These are phyloP conservation scores for Dictyostelium intermedium DNA, from an alignment of 78 protist species.

Conservation along the genomic window DNA sequence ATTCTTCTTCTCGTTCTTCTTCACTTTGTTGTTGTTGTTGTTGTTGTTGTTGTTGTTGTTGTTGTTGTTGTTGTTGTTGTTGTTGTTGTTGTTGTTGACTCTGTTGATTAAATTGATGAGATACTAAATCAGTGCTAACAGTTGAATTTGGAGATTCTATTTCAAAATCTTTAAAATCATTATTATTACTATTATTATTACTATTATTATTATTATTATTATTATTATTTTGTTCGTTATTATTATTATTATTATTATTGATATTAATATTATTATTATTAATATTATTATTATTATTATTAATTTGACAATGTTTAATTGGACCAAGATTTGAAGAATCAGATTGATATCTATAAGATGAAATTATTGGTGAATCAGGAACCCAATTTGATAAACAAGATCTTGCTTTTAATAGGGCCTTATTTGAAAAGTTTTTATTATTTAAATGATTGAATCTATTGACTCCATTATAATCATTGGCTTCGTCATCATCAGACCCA, in stretches of 20 bases:
- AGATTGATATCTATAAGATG: background rate
- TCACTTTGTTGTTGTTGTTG: background rate
- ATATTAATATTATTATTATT: too few species aligned
- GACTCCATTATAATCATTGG: background rate
- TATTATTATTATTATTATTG: background rate
- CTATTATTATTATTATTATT: background rate
- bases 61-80: background rate
- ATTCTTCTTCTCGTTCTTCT: background rate
- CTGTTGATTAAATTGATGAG: too few species aligned
- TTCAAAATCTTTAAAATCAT: background rate
- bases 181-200: background rate
- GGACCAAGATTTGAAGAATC: background rate
- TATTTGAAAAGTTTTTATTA: background rate
- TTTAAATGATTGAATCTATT: background rate
- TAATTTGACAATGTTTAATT: background rate
- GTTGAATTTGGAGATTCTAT: background rate
- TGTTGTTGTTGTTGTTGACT: too few species aligned
- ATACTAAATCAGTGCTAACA: background rate
- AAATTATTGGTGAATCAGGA: background rate
- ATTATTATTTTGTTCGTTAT: background rate
- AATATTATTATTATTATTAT: background rate
- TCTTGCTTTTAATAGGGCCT: background rate
- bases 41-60: background rate
- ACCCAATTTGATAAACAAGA: constrained; percentile 9
- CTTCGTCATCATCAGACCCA: background rate